A percentile compares a stretch with the other conserved stretches of the same genome.
Conservation (phyloP, 768 basidiomycete species). For the Amanita exitialis region DNA sequence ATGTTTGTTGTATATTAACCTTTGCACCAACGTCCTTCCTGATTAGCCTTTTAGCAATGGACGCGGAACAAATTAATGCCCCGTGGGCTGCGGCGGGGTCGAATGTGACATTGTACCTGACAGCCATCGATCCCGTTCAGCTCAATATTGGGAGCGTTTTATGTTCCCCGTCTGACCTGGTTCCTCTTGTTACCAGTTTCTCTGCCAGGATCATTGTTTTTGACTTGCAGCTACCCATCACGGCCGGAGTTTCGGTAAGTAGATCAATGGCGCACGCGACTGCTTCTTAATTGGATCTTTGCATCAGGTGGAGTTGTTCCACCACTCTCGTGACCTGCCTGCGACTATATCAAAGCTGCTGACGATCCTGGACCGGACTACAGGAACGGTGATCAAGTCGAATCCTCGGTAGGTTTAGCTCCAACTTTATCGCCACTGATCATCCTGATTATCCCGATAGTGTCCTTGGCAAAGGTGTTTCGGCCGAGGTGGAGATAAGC, state of each 20-base stretch:
- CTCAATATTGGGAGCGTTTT: slow-evolving; percentile 84
- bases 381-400: slow-evolving; percentile 61
- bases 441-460: slow-evolving; percentile 25
- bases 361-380: slow-evolving; percentile 68
- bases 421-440: neutral
- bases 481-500: slow-evolving; percentile 80
- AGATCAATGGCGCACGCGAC: neutral
- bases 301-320: slow-evolving; percentile 80
- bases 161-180: slow-evolving; percentile 60
- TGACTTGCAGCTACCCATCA: slow-evolving; percentile 86
- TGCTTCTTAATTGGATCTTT: neutral
- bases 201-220: slow-evolving; percentile 88
- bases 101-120: slow-evolving; percentile 80
- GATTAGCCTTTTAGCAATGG: slow-evolving; percentile 52
- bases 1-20: slow-evolving; percentile 26
- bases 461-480: slow-evolving; percentile 74
- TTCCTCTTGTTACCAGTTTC: slow-evolving; percentile 72
- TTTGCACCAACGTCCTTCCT: neutral
- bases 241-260: slow-evolving; percentile 72
- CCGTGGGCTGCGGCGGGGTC: slow-evolving; percentile 88
- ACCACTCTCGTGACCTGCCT: slow-evolving; percentile 89
- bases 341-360: slow-evolving; percentile 78
- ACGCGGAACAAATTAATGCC: slow-evolving; percentile 65
- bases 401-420: slow-evolving; percentile 65
- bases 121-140: slow-evolving; percentile 77